These are phyloP conservation scores for Pneumocystis murina DNA, from an alignment of 1,139 yeast genomes.

Conservation along the genomic window DNA sequence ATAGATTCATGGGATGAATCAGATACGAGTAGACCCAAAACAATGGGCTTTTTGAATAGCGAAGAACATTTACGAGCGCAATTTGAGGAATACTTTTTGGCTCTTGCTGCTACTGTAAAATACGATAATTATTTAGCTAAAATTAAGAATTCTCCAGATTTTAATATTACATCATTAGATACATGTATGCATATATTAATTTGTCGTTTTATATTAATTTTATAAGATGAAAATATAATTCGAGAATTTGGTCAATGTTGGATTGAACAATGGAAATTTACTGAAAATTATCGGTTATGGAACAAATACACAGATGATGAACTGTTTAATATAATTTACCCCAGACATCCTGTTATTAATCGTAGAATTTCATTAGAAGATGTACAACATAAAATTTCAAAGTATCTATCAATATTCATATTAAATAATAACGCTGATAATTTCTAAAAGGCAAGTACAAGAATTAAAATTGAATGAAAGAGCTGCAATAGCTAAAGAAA, in stretches of 20 bases:
- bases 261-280: constrained; percentile 47
- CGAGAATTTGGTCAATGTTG: constrained; percentile 34
- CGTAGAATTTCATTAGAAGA: constrained; percentile 16
- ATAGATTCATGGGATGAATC: constrained; percentile 30
- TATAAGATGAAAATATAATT: constrained; percentile 8
- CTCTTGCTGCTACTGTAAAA: constrained; percentile 58
- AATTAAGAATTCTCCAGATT: constrained; percentile 26
- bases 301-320: constrained; percentile 68
- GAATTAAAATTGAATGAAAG: background rate
- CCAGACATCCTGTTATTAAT: constrained; percentile 40
- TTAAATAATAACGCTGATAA: background rate
- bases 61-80: constrained; percentile 80
- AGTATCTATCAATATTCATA: constrained; percentile 14
- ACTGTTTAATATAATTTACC: constrained; percentile 73
- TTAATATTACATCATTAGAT: constrained; percentile 19
- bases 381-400: constrained; percentile 14
- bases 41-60: constrained; percentile 45
- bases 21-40: constrained; percentile 30
- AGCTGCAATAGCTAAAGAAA: background rate
- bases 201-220: background rate
- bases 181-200: constrained; percentile 19
- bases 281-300: constrained; percentile 60
- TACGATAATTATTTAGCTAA: constrained; percentile 42
- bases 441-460: background rate
- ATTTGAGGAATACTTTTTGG: constrained; percentile 77